Percentiles rank a stretch among this genome's conserved stretches.
These are phyloP conservation scores for Hippophae rhamnoides DNA, from an alignment of 306 rosid species.

Conservation along the genomic window DNA sequence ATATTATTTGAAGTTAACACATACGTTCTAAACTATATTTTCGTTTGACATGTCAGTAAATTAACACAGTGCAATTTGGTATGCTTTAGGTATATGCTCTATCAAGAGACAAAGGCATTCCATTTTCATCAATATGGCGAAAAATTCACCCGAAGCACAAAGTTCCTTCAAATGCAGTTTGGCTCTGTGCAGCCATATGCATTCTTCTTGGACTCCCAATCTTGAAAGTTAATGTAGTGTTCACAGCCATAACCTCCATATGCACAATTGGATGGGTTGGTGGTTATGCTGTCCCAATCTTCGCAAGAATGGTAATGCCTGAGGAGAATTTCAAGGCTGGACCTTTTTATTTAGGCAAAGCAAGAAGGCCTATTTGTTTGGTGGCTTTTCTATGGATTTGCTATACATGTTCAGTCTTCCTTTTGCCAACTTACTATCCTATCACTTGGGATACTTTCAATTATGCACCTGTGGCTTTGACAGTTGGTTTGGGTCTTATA, in stretches of 20 bases:
- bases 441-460: constrained; percentile 65
- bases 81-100: constrained; percentile 66
- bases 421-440: constrained; percentile 65
- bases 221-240: constrained; percentile 57
- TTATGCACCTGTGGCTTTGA: constrained; percentile 75
- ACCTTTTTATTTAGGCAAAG: constrained; percentile 72
- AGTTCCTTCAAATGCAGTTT: constrained; percentile 80
- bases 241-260: constrained; percentile 70
- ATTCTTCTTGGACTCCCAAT: constrained; percentile 77
- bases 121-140: constrained; percentile 59
- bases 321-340: constrained; percentile 64
- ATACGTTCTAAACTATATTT: too few species aligned
- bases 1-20: too few species aligned
- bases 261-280: constrained; percentile 86
- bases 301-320: constrained; percentile 65
- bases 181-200: constrained; percentile 80
- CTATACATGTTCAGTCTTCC: constrained; percentile 75
- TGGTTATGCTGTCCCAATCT: constrained; percentile 82
- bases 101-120: constrained; percentile 73
- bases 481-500: constrained; percentile 46
- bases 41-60: neutral
- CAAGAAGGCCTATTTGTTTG: constrained; percentile 64
- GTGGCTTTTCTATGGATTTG: constrained; percentile 78
- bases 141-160: constrained; percentile 61
- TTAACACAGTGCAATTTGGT: constrained; percentile 5